These are phyloP conservation scores for Peronospora tabacina DNA, from an alignment of 352 stramenopile genomes.

Conservation along the genomic window DNA sequence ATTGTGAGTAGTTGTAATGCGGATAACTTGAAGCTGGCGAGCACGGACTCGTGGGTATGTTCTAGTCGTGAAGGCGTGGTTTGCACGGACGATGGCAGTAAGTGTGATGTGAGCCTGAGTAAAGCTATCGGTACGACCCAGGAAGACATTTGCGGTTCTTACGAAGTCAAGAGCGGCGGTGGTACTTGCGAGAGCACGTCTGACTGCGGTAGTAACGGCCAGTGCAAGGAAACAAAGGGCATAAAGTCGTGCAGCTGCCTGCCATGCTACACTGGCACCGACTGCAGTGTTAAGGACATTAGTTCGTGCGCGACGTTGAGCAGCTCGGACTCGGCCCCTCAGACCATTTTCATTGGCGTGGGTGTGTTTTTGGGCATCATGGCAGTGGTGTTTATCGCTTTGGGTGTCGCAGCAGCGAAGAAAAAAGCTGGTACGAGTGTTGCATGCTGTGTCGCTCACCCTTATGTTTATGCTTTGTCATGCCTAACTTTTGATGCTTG, in stretches of 20 bases:
- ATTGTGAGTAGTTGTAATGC: slow-evolving; percentile 55
- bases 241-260: slow-evolving; percentile 64
- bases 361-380: slow-evolving; percentile 69
- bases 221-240: slow-evolving; percentile 58
- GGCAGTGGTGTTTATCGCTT: slow-evolving; percentile 62
- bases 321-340: slow-evolving; percentile 51
- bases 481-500: slow-evolving; percentile 9
- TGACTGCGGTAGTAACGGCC: slow-evolving; percentile 67
- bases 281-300: slow-evolving; percentile 75
- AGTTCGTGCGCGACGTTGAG: slow-evolving; percentile 52
- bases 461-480: background rate
- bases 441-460: background rate
- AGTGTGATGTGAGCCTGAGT: slow-evolving; percentile 58
- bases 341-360: slow-evolving; percentile 66
- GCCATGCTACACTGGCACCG: slow-evolving; percentile 66
- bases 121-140: slow-evolving; percentile 54
- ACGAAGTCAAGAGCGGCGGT: slow-evolving; percentile 55
- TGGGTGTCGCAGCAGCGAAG: slow-evolving; percentile 60
- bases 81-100: slow-evolving; percentile 52
- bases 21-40: slow-evolving; percentile 42
- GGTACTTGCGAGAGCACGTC: slow-evolving; percentile 52
- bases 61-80: slow-evolving; percentile 64
- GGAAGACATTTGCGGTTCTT: slow-evolving; percentile 66
- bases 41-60: slow-evolving; percentile 61
- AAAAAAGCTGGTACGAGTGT: slow-evolving; percentile 55